These are phyloP conservation scores for Mycena albidolilacea DNA, from an alignment of 768 basidiomycete species.

Conservation along the genomic window DNA sequence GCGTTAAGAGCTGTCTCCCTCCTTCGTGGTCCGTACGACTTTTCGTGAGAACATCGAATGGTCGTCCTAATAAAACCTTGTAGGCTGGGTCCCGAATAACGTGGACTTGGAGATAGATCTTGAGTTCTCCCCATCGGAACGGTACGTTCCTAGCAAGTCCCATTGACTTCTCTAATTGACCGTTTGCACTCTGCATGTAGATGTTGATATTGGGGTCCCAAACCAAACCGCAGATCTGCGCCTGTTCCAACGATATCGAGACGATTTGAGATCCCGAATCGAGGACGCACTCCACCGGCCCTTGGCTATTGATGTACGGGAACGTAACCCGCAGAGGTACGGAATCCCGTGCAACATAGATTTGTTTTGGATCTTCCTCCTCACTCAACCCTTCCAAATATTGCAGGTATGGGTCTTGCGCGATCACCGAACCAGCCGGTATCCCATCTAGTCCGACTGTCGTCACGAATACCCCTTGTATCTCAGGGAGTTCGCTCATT, in stretches of 20 bases:
- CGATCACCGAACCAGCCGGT: no score
- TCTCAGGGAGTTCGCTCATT: slow-evolving; percentile 19
- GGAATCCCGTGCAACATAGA: slow-evolving; percentile 21
- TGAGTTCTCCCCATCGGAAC: slow-evolving; percentile 1
- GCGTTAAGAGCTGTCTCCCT: slow-evolving; percentile 42
- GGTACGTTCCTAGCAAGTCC: slow-evolving; percentile 48
- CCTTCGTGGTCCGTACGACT: slow-evolving; percentile 39
- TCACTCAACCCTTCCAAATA: slow-evolving; percentile 21
- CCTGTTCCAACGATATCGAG: slow-evolving; percentile 40
- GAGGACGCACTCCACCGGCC: slow-evolving; percentile 43
- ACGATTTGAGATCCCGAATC: slow-evolving; percentile 50
- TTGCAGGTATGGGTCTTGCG: slow-evolving; percentile 7
- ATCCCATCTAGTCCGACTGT: background rate
- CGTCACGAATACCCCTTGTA: slow-evolving; percentile 21
- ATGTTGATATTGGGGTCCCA: slow-evolving; percentile 44
- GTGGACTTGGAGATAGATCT: no score
- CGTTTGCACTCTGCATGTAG: slow-evolving; percentile 48
- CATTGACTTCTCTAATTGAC: slow-evolving; percentile 39
- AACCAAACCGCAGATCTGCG: slow-evolving; percentile 31
- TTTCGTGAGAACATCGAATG: slow-evolving; percentile 47
- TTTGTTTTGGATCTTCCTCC: slow-evolving; percentile 27
- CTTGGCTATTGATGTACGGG: slow-evolving; percentile 39
- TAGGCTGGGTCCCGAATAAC: no score
- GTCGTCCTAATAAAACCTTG: slow-evolving; percentile 43
- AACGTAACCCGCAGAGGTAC: slow-evolving; percentile 26